Evolutionary conservation across 371 early-diverging fungal species (phyloP), one percentile per base, ranked within the genome.

Genomic region (Chytridiales sp.): DNA sequence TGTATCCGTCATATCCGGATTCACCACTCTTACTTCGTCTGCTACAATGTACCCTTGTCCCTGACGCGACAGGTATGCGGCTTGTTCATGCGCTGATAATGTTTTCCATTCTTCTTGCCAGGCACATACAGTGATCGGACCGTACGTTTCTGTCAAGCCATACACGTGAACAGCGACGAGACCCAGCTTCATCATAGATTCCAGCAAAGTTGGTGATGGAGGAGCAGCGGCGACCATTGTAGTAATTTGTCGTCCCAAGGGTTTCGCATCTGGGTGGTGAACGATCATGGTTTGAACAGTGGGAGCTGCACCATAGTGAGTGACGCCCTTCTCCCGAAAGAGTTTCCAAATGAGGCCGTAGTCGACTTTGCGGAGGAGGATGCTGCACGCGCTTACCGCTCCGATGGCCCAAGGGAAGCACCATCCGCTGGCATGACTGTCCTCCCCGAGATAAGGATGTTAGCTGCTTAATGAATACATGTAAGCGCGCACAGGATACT

Each of bases 371-470:
- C 79, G 77, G 26, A 87, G 54, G 75, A 85, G 78, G 19, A 85
- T 63, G 53, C 83, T 84, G 22, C 79, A 73, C 0, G 74, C 80
- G 35, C 81, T 80, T 4, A 78, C 76, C n/a, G 85, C 81, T 0
- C 80, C 75, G 1, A 84, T 60, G 8, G 85, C 78, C 80, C 85
- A 87, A 30, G 83, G 84, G 57, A 83, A 85, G 30, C 76, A 72
- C 87, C 87, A 87, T 17, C 84, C 84, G 57, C 80, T 83, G 50
- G 84, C 85, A 62, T 87, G 87, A 61, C n/a, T n/a, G n/a, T n/a
- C n/a, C n/a, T n/a, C n/a, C n/a, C n/a, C n/a, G n/a, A n/a, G n/a
- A n/a, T n/a, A n/a, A n/a, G n/a, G n/a, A n/a, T n/a, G n/a, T n/a
- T n/a, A n/a, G n/a, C n/a, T n/a, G n/a, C n/a, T n/a, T n/a, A n/a